phyloP scores from a whole-genome alignment of 2,329 filamentous ascomycete genomes.

The Monilinia fructicola region DNA sequence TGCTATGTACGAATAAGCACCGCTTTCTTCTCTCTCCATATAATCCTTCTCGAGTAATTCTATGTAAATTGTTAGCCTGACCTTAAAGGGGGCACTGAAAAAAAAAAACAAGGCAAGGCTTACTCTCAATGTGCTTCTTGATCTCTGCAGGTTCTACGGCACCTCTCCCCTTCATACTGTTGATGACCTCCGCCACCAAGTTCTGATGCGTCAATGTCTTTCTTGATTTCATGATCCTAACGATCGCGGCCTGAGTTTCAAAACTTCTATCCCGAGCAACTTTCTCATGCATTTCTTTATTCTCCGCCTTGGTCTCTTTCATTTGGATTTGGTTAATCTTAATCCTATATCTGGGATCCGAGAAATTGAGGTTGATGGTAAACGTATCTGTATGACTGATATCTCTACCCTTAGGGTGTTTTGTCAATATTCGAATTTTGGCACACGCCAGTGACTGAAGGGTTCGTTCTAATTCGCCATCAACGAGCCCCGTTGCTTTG shows the following conservation, averaged over 20 bases:
- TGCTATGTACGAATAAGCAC: conserved; percentile 69
- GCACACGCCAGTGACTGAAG: conserved; percentile 94
- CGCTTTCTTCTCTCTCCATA: conserved; percentile 73
- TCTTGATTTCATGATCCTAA: conserved; percentile 92
- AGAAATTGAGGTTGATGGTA: conserved; percentile 73
- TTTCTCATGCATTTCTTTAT: conserved; percentile 87
- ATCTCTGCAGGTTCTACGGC: conserved; percentile 84
- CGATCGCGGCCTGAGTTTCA: conserved; percentile 95
- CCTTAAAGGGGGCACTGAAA: conserved; percentile 23
- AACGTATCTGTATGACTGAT: conserved; percentile 80
- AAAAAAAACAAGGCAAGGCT: conserved; percentile 41
- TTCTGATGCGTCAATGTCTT: conserved; percentile 86
- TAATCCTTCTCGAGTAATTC: conserved; percentile 90
- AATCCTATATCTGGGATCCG: conserved; percentile 79
- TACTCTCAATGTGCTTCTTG: conserved; percentile 95
- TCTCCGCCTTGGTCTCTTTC: conserved; percentile 93
- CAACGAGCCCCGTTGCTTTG: conserved; percentile 70
- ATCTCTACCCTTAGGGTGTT: conserved; percentile 82
- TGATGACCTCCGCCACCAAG: conserved; percentile 88
- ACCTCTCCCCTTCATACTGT: conserved; percentile 81
- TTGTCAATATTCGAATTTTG: conserved; percentile 78
- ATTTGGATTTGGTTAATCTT: conserved; percentile 99
- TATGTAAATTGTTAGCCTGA: conserved; percentile 37
- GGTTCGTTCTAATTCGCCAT: conserved; percentile 80
- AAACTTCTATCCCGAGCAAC: conserved; percentile 88